phyloP scores from a whole-genome alignment of 129 eudicot genomes.

The Gnaphalium uliginosum region DNA sequence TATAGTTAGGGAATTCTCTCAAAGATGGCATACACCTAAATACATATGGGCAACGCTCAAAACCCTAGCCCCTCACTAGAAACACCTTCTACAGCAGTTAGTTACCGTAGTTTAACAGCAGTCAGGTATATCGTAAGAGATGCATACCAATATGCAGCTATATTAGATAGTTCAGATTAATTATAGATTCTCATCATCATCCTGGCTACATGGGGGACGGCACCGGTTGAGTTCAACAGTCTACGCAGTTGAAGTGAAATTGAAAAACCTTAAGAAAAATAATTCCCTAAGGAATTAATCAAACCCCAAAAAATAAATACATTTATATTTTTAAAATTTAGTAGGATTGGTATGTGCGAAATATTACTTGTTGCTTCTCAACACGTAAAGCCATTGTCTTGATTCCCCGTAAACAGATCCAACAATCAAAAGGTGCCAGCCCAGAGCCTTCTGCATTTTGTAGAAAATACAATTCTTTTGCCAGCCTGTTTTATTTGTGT shows the following conservation, averaged over 20 bases:
- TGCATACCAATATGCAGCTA: not conserved
- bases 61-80: too few relatives aligned
- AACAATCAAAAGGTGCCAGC: slow-evolving; percentile 95
- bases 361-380: slow-evolving; percentile 89
- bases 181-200: not conserved
- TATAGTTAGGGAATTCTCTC: too few relatives aligned
- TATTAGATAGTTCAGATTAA: not conserved
- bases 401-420: slow-evolving; percentile 94
- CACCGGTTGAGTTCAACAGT: not conserved
- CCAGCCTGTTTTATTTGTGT: slow-evolving; percentile 52
- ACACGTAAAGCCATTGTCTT: slow-evolving; percentile 96
- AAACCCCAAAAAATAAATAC: not conserved
- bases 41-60: too few relatives aligned
- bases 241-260: slow-evolving; percentile 4
- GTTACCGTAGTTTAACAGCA: not conserved
- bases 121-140: not conserved
- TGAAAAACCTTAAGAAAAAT: not conserved
- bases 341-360: slow-evolving; percentile 12
- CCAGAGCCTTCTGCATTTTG: slow-evolving; percentile 98
- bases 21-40: too few relatives aligned
- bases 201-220: not conserved
- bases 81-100: not conserved
- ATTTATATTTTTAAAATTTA: not conserved
- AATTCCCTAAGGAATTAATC: not conserved
- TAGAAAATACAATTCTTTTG: slow-evolving; percentile 78